Evolutionary conservation across 139 green algal species (phyloP).

Genomic region (Chlorella vulgaris): DNA sequence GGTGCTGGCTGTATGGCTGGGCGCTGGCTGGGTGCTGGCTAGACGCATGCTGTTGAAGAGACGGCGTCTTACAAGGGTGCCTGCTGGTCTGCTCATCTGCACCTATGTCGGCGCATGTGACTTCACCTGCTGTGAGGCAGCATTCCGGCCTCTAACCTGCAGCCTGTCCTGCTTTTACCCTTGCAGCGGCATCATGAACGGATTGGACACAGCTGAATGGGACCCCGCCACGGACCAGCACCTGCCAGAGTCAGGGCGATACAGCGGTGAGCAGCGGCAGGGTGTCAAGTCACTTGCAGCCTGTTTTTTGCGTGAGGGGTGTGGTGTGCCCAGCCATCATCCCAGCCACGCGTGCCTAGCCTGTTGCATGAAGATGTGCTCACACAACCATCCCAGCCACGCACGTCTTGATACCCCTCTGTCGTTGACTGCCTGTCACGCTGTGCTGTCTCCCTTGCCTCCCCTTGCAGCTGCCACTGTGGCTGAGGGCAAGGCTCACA

Average conservation of each 20-base stretch:
- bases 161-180: not conserved
- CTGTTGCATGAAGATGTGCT: too few species aligned
- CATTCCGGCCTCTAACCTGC: not conserved
- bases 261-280: constrained; percentile 39
- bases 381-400: not conserved
- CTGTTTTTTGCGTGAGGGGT: too few species aligned
- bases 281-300: too few species aligned
- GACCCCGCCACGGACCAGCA: constrained; percentile 65
- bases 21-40: not conserved
- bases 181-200: constrained; percentile 76
- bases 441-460: not conserved
- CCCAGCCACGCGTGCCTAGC: too few species aligned
- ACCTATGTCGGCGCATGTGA: too few species aligned
- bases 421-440: not conserved
- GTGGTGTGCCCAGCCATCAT: too few species aligned
- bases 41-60: not conserved
- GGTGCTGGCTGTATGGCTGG: not conserved
- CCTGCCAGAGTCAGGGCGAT: constrained; percentile 60
- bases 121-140: too few species aligned
- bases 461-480: constrained; percentile 13
- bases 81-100: too few species aligned
- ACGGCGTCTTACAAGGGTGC: too few species aligned
- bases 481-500: constrained; percentile 61
- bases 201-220: constrained; percentile 71
- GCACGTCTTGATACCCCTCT: not conserved